A percentile compares a stretch with the other conserved stretches of the same genome.
Evolutionary conservation across 2,329 filamentous ascomycete genomes (phyloP).

Genomic region (Cladosporium sp.): DNA sequence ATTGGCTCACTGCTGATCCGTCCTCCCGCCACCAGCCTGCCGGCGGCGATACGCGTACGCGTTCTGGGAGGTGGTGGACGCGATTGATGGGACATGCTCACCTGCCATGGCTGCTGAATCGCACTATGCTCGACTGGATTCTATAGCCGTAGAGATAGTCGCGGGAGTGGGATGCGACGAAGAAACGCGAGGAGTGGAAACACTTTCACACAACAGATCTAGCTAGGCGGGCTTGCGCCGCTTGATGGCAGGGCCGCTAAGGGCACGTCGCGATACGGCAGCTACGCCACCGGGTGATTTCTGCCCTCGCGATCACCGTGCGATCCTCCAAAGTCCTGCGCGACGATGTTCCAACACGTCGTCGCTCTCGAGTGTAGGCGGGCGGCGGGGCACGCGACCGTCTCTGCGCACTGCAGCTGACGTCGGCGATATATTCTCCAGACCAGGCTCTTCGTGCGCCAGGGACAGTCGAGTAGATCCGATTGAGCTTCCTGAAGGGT

Average conservation of each 20-base stretch:
- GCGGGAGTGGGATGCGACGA: neutral
- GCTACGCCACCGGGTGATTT: neutral
- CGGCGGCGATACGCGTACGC: slow-evolving; percentile 1
- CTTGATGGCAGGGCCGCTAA: slow-evolving; percentile 1
- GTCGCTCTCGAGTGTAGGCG: neutral
- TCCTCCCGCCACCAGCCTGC: neutral
- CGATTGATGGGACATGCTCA: slow-evolving; percentile 6
- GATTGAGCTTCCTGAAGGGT: too few relatives aligned
- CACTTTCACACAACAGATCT: slow-evolving; percentile 9
- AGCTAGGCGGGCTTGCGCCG: slow-evolving; percentile 10
- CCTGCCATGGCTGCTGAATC: slow-evolving; percentile 6
- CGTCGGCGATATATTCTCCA: too few relatives aligned
- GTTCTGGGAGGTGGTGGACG: neutral
- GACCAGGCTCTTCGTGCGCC: too few relatives aligned
- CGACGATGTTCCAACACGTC: neutral
- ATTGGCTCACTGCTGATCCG: neutral
- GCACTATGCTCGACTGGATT: neutral
- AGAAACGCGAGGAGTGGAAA: slow-evolving; percentile 3
- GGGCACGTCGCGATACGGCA: neutral
- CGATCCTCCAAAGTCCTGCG: slow-evolving; percentile 2
- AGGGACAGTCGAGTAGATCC: too few relatives aligned
- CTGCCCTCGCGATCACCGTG: slow-evolving; percentile 1
- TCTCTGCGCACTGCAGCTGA: neutral
- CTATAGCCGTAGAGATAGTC: neutral
- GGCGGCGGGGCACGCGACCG: neutral